Percentiles rank a stretch among this genome's conserved stretches.
These are phyloP conservation scores for Botrytis squamosa DNA, from an alignment of 2,329 filamentous ascomycete genomes.

Conservation along the genomic window DNA sequence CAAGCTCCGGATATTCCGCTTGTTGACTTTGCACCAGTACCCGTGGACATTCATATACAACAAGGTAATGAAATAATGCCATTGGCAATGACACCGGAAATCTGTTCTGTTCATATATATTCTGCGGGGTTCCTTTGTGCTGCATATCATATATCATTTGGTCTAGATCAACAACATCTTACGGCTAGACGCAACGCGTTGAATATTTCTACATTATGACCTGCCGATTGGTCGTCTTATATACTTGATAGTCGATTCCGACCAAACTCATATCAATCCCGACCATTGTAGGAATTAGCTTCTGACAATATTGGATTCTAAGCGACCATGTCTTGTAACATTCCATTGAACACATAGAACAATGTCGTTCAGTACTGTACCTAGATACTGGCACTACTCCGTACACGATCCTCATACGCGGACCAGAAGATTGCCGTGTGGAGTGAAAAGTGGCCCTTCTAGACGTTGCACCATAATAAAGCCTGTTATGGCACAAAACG, in stretches of 20 bases:
- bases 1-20: background rate
- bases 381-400: too few relatives aligned
- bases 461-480: background rate
- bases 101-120: background rate
- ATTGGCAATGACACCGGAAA: background rate
- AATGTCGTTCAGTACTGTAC: background rate
- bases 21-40: background rate
- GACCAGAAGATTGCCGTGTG: background rate
- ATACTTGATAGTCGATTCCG: too few relatives aligned
- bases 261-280: too few relatives aligned
- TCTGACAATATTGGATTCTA: background rate
- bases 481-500: slow-evolving; percentile 2
- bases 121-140: background rate
- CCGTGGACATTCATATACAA: background rate
- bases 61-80: background rate
- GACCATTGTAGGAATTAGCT: background rate
- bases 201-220: background rate
- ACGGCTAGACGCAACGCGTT: background rate
- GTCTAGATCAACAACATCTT: background rate
- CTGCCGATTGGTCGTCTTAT: background rate
- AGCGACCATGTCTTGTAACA: background rate
- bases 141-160: background rate
- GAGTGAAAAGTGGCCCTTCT: background rate
- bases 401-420: background rate
- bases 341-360: background rate